phyloP scores from a whole-genome alignment of 352 stramenopile species.

The Pythium monospermum region DNA sequence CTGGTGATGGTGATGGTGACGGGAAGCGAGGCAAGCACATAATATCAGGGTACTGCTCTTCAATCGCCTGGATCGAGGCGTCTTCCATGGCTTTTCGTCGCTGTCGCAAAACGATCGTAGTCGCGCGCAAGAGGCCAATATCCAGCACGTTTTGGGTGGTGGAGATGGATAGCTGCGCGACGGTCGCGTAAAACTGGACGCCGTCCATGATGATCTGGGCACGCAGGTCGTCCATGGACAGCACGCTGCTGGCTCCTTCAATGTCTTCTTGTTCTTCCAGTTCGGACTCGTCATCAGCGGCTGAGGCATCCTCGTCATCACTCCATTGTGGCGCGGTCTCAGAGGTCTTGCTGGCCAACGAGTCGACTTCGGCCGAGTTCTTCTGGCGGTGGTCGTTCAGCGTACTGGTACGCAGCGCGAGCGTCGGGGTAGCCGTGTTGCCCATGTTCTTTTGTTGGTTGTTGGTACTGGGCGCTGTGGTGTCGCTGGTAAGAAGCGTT shows the following conservation, averaged over 20 bases:
- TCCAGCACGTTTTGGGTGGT: constrained; percentile 35
- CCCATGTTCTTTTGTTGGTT: no score
- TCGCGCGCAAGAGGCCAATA: constrained; percentile 33
- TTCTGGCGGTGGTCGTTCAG: constrained; percentile 5
- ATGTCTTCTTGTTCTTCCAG: constrained; percentile 6
- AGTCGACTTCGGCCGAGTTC: background rate
- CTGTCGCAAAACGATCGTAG: constrained; percentile 22
- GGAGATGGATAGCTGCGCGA: constrained; percentile 33
- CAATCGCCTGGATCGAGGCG: constrained; percentile 53
- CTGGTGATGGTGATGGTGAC: constrained; percentile 1
- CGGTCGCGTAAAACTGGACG: constrained; percentile 61
- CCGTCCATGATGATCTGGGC: constrained; percentile 25
- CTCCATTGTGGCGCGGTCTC: no score
- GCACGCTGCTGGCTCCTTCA: constrained; percentile 3
- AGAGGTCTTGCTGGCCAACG: background rate
- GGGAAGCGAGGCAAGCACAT: constrained; percentile 41
- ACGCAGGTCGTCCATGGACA: background rate
- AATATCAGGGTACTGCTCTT: constrained; percentile 61
- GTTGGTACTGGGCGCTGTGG: background rate
- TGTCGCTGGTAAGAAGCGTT: constrained; percentile 12
- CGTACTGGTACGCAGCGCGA: background rate
- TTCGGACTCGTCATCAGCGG: background rate
- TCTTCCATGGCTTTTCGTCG: constrained; percentile 24
- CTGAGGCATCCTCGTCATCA: no score
- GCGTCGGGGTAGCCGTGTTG: constrained; percentile 19